A percentile compares a stretch with the other conserved stretches of the same genome.
Evolutionary conservation across 1,284 basidiomycete genomes (phyloP).

Genomic region (Cryptococcus hybrid): DNA sequence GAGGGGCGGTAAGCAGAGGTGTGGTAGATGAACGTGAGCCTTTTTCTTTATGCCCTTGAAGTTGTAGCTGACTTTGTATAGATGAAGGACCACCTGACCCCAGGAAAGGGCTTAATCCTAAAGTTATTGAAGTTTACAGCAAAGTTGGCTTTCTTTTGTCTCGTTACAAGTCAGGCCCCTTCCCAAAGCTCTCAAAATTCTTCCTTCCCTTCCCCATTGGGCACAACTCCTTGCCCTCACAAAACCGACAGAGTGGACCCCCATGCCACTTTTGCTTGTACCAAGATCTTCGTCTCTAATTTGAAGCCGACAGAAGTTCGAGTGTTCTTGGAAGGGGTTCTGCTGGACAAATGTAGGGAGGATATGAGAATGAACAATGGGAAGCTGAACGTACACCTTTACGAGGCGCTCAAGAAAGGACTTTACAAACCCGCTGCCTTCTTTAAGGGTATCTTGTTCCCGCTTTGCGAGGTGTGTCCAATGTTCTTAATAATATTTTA

Average conservation of each 20-base stretch:
- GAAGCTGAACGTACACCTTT: constrained; percentile 91
- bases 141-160: constrained; percentile 86
- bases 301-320: constrained; percentile 97
- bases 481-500: neutral
- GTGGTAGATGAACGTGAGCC: constrained; percentile 32
- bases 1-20: constrained; percentile 57
- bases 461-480: constrained; percentile 78
- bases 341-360: constrained; percentile 86
- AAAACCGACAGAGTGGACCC: constrained; percentile 89
- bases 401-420: constrained; percentile 85
- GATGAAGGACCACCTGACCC: constrained; percentile 69
- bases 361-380: constrained; percentile 74
- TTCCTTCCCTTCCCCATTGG: constrained; percentile 95
- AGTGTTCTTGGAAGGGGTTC: constrained; percentile 86
- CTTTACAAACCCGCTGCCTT: constrained; percentile 97
- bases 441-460: constrained; percentile 98
- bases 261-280: constrained; percentile 91
- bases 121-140: constrained; percentile 90
- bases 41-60: neutral
- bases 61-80: constrained; percentile 22
- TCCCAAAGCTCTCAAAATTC: constrained; percentile 99
- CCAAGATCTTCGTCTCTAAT: constrained; percentile 92
- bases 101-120: constrained; percentile 91
- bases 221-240: constrained; percentile 93
- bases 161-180: constrained; percentile 90